These are phyloP conservation scores for Psilocybe cyanescens DNA, from an alignment of 768 basidiomycete genomes.

Conservation along the genomic window DNA sequence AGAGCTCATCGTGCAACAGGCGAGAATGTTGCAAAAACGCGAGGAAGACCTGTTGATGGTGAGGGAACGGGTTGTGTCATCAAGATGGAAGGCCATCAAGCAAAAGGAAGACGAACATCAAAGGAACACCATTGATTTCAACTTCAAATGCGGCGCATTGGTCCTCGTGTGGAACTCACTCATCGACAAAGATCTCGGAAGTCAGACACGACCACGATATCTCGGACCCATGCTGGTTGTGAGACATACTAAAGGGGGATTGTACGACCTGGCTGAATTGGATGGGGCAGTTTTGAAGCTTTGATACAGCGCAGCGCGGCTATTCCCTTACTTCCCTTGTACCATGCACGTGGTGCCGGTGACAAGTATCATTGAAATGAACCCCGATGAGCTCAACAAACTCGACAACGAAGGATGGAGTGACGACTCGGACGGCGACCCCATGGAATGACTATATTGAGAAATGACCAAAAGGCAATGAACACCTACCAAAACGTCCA, in stretches of 20 bases:
- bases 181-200: slow-evolving; percentile 29
- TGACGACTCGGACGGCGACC: no score
- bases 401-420: no score
- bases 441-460: no score
- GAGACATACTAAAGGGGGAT: slow-evolving; percentile 27
- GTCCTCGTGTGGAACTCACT: slow-evolving; percentile 38
- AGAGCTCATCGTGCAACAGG: not conserved
- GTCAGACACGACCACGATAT: slow-evolving; percentile 28
- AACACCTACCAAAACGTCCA: no score
- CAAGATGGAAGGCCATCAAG: slow-evolving; percentile 24
- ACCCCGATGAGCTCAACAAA: no score
- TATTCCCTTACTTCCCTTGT: slow-evolving; percentile 30
- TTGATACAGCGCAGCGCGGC: slow-evolving; percentile 20
- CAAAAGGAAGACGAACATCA: slow-evolving; percentile 23
- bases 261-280: slow-evolving; percentile 33
- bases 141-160: slow-evolving; percentile 32
- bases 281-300: slow-evolving; percentile 30
- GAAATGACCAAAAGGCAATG: no score
- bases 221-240: slow-evolving; percentile 29
- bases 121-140: slow-evolving; percentile 18
- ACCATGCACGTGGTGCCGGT: not conserved
- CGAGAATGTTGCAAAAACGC: slow-evolving; percentile 17
- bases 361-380: no score
- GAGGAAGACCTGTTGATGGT: slow-evolving; percentile 12
- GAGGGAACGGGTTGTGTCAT: slow-evolving; percentile 5